Evolutionary conservation across 108 stramenopile species (phyloP).

Genomic region (Nannochloropsis gaditana): DNA sequence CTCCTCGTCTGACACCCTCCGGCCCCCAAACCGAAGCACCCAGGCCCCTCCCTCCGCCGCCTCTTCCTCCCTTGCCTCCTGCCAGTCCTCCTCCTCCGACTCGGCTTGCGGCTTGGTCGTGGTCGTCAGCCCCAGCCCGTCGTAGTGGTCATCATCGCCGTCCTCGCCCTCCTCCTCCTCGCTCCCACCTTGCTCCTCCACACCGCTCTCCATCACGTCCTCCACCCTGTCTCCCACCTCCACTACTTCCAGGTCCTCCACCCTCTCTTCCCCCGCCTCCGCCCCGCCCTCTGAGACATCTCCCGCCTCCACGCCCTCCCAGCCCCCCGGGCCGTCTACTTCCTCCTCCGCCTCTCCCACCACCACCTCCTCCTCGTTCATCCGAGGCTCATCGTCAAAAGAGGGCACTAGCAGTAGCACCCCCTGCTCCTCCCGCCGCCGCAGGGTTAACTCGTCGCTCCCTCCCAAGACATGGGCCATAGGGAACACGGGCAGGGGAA

Average conservation of each 20-base stretch:
- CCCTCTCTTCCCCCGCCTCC: neutral
- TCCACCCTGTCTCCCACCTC: neutral
- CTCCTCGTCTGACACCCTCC: neutral
- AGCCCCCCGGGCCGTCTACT: too few species aligned
- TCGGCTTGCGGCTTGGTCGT: neutral
- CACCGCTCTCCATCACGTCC: neutral
- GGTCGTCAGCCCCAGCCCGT: neutral
- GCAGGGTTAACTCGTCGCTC: neutral
- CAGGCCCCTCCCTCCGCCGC: neutral
- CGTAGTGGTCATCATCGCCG: neutral
- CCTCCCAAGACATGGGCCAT: neutral
- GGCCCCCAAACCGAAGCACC: neutral
- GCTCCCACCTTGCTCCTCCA: neutral
- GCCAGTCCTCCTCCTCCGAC: neutral
- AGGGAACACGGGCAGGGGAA: too few species aligned
- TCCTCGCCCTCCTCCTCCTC: neutral
- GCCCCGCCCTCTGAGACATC: neutral
- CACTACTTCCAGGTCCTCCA: neutral
- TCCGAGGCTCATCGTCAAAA: constrained; percentile 10
- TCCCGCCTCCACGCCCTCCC: neutral
- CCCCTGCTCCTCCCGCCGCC: neutral
- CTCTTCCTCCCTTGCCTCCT: neutral
- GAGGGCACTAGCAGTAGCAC: neutral
- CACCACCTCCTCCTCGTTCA: neutral
- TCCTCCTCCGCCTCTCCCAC: neutral